These are phyloP conservation scores for Macadamia integrifolia DNA, from an alignment of 164 flowering plant species.

Conservation along the genomic window DNA sequence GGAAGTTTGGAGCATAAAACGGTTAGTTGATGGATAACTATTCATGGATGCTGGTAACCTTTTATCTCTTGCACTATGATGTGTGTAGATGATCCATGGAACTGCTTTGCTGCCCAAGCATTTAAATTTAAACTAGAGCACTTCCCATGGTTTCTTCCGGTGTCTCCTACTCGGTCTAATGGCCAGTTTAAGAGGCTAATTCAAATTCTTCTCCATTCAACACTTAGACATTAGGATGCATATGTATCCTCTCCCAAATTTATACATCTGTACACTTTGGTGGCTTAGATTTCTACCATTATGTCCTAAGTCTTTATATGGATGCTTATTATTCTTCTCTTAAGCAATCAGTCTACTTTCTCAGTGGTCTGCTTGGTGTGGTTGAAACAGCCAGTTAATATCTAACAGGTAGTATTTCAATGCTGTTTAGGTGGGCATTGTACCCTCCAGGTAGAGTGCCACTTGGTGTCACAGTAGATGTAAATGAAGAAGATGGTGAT, in stretches of 20 bases:
- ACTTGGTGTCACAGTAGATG: slow-evolving; percentile 87
- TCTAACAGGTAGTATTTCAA: background rate
- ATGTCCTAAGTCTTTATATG: background rate
- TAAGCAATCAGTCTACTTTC: background rate
- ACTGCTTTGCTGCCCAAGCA: no score
- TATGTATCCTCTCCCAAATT: no score
- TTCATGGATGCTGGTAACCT: no score
- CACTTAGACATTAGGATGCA: background rate
- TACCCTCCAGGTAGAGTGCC: slow-evolving; percentile 99
- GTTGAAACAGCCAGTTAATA: background rate
- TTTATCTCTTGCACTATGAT: no score
- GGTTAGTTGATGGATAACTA: no score
- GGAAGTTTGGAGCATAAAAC: no score
- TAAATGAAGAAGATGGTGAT: slow-evolving; percentile 95
- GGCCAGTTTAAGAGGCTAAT: background rate
- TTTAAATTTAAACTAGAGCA: no score
- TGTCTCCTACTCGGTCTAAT: no score
- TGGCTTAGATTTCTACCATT: background rate
- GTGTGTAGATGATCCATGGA: no score
- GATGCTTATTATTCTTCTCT: background rate
- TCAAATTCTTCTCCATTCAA: background rate
- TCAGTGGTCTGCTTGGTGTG: background rate
- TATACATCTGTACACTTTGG: background rate
- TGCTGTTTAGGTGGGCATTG: slow-evolving; percentile 78
- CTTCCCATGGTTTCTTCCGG: no score